Conservation (phyloP, 306 rosid species). For the Cyclanthera cordifolia region DNA sequence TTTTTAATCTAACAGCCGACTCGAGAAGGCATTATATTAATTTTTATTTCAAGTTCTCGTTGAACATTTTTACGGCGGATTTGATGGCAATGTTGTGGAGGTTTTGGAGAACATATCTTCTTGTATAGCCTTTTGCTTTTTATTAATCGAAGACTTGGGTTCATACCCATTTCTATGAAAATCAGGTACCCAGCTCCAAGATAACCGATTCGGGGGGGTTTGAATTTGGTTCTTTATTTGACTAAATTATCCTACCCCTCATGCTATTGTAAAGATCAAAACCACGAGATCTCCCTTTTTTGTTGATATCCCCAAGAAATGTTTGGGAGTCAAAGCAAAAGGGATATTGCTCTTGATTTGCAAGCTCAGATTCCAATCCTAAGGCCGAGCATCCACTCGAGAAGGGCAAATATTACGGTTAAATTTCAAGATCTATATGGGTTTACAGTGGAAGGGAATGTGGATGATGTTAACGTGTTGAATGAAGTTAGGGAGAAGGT, state of each 20-base stretch:
- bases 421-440: constrained; percentile 96
- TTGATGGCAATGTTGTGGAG: background rate
- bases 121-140: background rate
- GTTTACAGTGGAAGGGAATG: constrained; percentile 94
- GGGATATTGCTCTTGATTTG: constrained; percentile 78
- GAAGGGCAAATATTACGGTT: constrained; percentile 85
- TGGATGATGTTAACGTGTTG: constrained; percentile 90
- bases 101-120: background rate
- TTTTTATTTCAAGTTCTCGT: no score
- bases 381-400: constrained; percentile 90
- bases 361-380: constrained; percentile 63
- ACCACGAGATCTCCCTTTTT: background rate
- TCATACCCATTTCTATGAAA: background rate
- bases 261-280: no score
- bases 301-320: constrained; percentile 18
- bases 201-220: constrained; percentile 10
- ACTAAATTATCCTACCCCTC: background rate
- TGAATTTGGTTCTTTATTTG: constrained; percentile 5
- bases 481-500: constrained; percentile 97
- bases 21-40: no score
- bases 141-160: background rate
- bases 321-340: constrained; percentile 68
- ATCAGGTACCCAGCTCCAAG: constrained; percentile 12
- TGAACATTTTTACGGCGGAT: background rate
- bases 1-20: background rate